A percentile compares a stretch with the other conserved stretches of the same genome.
phyloP scores from a whole-genome alignment of 805 yeast species.

The Metschnikowia baotianmanensis region DNA sequence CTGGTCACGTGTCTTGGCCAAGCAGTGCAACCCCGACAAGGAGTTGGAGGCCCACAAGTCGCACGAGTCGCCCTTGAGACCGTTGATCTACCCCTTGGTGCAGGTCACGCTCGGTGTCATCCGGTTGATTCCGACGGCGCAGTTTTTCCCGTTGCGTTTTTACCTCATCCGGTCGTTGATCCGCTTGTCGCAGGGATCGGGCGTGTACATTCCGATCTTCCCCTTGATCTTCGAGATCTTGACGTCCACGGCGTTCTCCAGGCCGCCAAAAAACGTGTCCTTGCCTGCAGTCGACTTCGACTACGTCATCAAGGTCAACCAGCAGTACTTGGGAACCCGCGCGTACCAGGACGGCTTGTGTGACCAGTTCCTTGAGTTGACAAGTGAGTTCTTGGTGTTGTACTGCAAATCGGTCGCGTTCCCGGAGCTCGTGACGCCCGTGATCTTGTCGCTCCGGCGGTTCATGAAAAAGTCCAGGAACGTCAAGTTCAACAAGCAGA shows the following conservation, averaged over 20 bases:
- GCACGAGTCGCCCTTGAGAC: constrained; percentile 67
- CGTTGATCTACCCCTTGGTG: constrained; percentile 88
- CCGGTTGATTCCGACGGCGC: constrained; percentile 87
- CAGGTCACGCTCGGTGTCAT: constrained; percentile 93
- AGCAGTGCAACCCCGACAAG: constrained; percentile 61
- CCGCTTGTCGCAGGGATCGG: constrained; percentile 81
- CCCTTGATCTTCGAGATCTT: constrained; percentile 82
- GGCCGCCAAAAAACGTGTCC: constrained; percentile 56
- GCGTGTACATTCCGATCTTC: constrained; percentile 87
- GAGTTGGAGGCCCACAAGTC: constrained; percentile 45
- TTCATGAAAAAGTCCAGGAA: constrained; percentile 64
- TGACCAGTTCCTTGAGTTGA: constrained; percentile 80
- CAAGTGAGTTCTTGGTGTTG: constrained; percentile 78
- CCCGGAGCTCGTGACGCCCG: constrained; percentile 90
- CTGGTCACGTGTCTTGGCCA: constrained; percentile 88
- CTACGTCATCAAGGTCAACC: constrained; percentile 76
- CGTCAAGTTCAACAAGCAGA: constrained; percentile 69
- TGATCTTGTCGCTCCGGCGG: constrained; percentile 74
- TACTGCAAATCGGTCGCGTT: constrained; percentile 85
- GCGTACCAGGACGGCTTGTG: constrained; percentile 83
- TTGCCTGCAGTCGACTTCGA: constrained; percentile 81
- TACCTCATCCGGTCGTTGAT: constrained; percentile 79
- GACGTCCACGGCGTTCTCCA: constrained; percentile 74
- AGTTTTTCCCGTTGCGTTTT: constrained; percentile 90
- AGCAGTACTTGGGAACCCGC: constrained; percentile 78